Evolutionary conservation across 2,329 filamentous ascomycete genomes (phyloP).

Genomic region (Epichloe elymi): DNA sequence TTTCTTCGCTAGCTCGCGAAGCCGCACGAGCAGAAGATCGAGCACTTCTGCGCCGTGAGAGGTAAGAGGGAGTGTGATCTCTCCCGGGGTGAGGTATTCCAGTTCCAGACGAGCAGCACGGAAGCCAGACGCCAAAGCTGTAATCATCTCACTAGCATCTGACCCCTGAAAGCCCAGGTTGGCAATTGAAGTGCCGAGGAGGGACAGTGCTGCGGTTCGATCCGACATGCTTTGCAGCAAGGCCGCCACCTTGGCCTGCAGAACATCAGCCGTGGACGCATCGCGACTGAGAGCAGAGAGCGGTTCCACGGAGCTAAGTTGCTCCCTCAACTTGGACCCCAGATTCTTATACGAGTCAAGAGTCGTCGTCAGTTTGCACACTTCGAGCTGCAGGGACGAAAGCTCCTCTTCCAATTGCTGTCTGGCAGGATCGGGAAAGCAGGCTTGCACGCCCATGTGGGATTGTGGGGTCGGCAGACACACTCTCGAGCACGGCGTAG

Average conservation of each 20-base stretch:
- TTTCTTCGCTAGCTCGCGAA: conserved; percentile 35
- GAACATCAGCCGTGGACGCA: conserved; percentile 10
- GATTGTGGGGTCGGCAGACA: conserved; percentile 9
- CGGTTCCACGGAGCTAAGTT: conserved; percentile 16
- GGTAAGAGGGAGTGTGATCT: conserved; percentile 38
- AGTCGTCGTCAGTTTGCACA: conserved; percentile 32
- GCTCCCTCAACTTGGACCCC: conserved; percentile 22
- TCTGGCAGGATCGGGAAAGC: conserved; percentile 29
- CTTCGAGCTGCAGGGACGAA: conserved; percentile 33
- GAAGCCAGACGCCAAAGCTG: conserved; percentile 35
- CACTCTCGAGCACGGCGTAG: conserved; percentile 23
- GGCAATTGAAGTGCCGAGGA: conserved; percentile 32
- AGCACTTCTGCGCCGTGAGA: conserved; percentile 42
- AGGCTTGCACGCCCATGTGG: conserved; percentile 27
- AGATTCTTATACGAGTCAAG: conserved; percentile 35
- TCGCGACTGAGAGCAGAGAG: conserved; percentile 5
- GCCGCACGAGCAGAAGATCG: conserved; percentile 36
- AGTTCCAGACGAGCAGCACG: conserved; percentile 46
- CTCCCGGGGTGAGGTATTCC: conserved; percentile 48
- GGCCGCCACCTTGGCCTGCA: conserved; percentile 30
- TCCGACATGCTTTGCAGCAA: conserved; percentile 35
- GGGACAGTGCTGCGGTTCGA: conserved; percentile 31
- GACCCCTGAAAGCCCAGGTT: conserved; percentile 37
- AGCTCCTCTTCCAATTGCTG: conserved; percentile 32
- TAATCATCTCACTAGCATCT: conserved; percentile 35